Conservation (phyloP, 2,329 filamentous ascomycete species). For the Sphaerulina vaccinii region DNA sequence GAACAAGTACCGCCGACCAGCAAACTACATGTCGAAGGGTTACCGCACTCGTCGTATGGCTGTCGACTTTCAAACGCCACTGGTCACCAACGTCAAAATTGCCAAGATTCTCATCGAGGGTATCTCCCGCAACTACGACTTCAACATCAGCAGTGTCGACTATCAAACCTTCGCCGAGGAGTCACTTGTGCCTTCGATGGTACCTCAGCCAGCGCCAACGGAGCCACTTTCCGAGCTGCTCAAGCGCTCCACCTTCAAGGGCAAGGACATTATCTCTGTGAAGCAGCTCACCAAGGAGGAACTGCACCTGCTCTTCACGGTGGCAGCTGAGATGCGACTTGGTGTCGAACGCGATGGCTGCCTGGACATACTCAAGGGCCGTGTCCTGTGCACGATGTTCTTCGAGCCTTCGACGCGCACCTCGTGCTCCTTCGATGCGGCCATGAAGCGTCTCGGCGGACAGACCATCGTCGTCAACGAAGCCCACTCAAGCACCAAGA, state of each 20-base stretch:
- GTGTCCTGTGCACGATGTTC: constrained; percentile 88
- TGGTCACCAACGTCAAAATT: constrained; percentile 99
- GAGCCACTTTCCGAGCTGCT: constrained; percentile 68
- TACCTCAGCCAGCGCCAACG: constrained; percentile 50
- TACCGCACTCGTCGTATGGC: constrained; percentile 97
- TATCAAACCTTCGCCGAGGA: constrained; percentile 73
- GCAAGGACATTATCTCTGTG: constrained; percentile 86
- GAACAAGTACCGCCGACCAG: constrained; percentile 94
- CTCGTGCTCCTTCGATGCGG: constrained; percentile 92
- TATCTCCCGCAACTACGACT: constrained; percentile 81
- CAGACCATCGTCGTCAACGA: constrained; percentile 80
- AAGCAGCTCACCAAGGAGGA: constrained; percentile 85
- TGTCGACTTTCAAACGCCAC: constrained; percentile 92
- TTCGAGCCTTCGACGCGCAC: constrained; percentile 97
- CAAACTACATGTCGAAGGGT: constrained; percentile 97
- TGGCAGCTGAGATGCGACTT: constrained; percentile 95
- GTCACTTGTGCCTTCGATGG: constrained; percentile 32
- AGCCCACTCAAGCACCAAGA: constrained; percentile 81
- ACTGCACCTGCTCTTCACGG: constrained; percentile 89
- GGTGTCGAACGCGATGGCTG: constrained; percentile 91
- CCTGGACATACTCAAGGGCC: constrained; percentile 79
- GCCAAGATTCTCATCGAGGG: constrained; percentile 96
- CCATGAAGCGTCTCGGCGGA: constrained; percentile 96
- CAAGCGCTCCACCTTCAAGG: constrained; percentile 80
- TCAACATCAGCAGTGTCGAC: constrained; percentile 80